phyloP scores from a whole-genome alignment of 768 basidiomycete genomes.

The Kwoniella dejecticola region DNA sequence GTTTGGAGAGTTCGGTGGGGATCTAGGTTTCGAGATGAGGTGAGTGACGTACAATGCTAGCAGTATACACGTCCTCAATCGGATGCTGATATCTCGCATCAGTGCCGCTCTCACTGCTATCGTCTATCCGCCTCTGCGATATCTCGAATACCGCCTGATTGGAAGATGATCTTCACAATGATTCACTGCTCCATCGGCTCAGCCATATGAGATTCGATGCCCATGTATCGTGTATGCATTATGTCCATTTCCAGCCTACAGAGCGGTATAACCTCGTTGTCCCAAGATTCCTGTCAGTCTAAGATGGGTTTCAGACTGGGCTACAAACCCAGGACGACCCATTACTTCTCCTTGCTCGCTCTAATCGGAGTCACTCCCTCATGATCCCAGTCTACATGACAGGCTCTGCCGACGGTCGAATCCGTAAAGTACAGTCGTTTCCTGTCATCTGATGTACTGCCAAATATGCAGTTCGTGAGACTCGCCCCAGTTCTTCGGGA shows the following conservation, averaged over 20 bases:
- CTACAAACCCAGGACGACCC: too few species aligned
- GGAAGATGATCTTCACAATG: conserved; percentile 35
- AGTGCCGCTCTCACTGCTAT: conserved; percentile 60
- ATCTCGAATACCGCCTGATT: conserved; percentile 58
- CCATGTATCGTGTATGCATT: too few species aligned
- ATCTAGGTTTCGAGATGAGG: conserved; percentile 63
- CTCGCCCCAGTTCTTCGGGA: conserved; percentile 14
- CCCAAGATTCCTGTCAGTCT: too few species aligned
- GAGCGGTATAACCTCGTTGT: too few species aligned
- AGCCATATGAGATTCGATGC: too few species aligned
- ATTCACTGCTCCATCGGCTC: too few species aligned
- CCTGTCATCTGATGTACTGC: conserved; percentile 22
- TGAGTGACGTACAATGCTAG: background rate
- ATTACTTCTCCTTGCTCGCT: background rate
- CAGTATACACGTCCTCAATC: conserved; percentile 39
- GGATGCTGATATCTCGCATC: conserved; percentile 30
- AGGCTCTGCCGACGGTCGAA: conserved; percentile 17
- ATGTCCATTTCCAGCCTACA: too few species aligned
- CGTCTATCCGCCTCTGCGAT: conserved; percentile 60
- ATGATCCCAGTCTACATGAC: conserved; percentile 27
- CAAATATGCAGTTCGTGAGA: conserved; percentile 35
- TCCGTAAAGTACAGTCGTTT: conserved; percentile 27
- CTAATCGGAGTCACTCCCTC: conserved; percentile 24
- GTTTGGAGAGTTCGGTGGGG: conserved; percentile 61
- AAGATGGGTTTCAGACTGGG: too few species aligned